A percentile compares a stretch with the other conserved stretches of the same genome.
Conservation (phyloP, 768 basidiomycete genomes). For the Leccinellum albellum region DNA sequence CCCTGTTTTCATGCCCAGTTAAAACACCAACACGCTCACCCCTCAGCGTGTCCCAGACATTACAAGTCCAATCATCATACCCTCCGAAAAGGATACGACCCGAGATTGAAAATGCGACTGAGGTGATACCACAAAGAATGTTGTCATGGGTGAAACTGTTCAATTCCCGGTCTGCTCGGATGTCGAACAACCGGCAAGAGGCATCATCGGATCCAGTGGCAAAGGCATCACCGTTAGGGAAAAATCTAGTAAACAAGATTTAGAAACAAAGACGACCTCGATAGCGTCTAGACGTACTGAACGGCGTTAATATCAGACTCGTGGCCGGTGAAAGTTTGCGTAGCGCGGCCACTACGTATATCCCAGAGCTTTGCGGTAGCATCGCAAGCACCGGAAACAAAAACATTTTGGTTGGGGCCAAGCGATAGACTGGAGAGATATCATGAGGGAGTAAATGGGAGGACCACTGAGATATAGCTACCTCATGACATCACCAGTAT, state of each 20-base stretch:
- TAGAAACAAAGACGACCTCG: neutral
- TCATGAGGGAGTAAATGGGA: conserved; percentile 9
- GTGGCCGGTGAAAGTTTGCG: conserved; percentile 97
- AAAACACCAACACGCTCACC: conserved; percentile 97
- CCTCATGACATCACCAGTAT: conserved; percentile 99
- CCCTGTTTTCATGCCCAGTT: conserved; percentile 97
- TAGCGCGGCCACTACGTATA: conserved; percentile 94
- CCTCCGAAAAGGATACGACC: conserved; percentile 97
- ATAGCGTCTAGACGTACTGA: conserved; percentile 56
- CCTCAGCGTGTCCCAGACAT: conserved; percentile 99
- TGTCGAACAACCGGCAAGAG: conserved; percentile 96
- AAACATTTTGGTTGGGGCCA: conserved; percentile 88
- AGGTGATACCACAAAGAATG: conserved; percentile 97
- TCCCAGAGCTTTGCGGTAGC: conserved; percentile 99
- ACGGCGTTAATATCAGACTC: conserved; percentile 99
- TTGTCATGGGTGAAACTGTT: conserved; percentile 98
- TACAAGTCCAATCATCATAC: conserved; percentile 99
- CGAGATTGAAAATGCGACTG: conserved; percentile 97
- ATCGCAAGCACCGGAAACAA: conserved; percentile 99
- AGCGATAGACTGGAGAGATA: conserved; percentile 71
- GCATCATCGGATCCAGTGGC: conserved; percentile 99
- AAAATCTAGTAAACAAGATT: conserved; percentile 62
- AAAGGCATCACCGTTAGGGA: conserved; percentile 99
- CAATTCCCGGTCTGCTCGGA: conserved; percentile 94
- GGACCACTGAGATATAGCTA: conserved; percentile 29